Evolutionary conservation across 2,329 filamentous ascomycete genomes (phyloP), one percentile per base, ranked within the genome.

Genomic region (Diaporthe sp.): DNA sequence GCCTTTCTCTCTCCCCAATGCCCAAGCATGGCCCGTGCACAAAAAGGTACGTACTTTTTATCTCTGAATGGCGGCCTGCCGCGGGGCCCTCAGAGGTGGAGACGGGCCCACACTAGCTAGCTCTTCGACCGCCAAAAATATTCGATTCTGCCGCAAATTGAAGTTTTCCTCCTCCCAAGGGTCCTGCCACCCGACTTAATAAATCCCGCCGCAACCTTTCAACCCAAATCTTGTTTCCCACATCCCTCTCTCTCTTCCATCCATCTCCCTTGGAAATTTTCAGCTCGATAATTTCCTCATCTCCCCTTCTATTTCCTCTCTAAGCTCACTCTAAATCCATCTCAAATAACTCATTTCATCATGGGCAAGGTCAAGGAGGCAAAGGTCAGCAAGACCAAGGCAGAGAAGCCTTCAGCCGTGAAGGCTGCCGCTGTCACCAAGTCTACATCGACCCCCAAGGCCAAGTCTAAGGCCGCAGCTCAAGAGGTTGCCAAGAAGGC

Each of bases 391-490:
- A 91, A 90, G 86, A 82, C 88, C 81, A 87, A 88, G 79, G 84
- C 86, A 81, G 87, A 89, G 81, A 82, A 86, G 77, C 82, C 88
- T 79, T 84, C 86, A 81, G 82, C 86, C 79, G 91, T 92, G 85
- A 94, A 94, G 88, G 89, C 88, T 80, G 92, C 88, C 79, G 90
- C 90, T 78, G 88, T 94, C 81, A 90, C 89, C 86, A 95, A 95
- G 88, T 83, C 92, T 72, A 87, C 90, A 77, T 88, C 93, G 83
- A 89, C 89, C 78, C 85, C 91, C 82, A 93, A 92, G 86, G 85
- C 88, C 77, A 93, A 93, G 87, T 89, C 91, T 80, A 94, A 94
- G 88, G 88, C 92, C 78, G 82, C 90, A 74, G 91, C 91, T 80
- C 94, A 94, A 89, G 86, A 88, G 76, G 82, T 85, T 61, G 86